These are phyloP conservation scores for Diversispora epigaea DNA, from an alignment of 192 early-diverging fungal genomes.

Conservation along the genomic window DNA sequence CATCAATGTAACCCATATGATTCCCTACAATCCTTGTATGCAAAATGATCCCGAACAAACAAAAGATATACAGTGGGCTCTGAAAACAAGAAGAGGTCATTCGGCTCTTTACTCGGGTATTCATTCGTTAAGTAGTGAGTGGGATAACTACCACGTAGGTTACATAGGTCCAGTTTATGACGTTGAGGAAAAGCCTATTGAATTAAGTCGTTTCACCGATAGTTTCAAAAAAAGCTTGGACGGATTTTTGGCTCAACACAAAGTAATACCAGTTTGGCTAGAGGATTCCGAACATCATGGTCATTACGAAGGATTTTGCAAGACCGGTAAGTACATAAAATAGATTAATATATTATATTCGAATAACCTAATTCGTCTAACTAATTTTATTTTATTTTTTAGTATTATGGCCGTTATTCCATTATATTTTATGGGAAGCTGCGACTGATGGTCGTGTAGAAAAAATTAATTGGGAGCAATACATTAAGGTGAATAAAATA, in stretches of 20 bases:
- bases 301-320: slow-evolving; percentile 99
- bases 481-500: slow-evolving; percentile 74
- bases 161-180: slow-evolving; percentile 67
- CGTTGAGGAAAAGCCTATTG: slow-evolving; percentile 45
- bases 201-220: slow-evolving; percentile 38
- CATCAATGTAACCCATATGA: no score
- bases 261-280: slow-evolving; percentile 78
- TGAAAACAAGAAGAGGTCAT: slow-evolving; percentile 70
- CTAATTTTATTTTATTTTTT: background rate
- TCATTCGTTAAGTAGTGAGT: slow-evolving; percentile 57
- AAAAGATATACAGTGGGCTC: slow-evolving; percentile 39
- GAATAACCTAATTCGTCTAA: no score
- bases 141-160: slow-evolving; percentile 72
- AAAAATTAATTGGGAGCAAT: slow-evolving; percentile 72
- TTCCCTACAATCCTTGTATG: no score
- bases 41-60: no score
- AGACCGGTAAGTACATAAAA: slow-evolving; percentile 60
- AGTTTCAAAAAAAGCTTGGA: slow-evolving; percentile 55
- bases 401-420: slow-evolving; percentile 96
- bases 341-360: background rate
- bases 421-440: slow-evolving; percentile 89
- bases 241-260: slow-evolving; percentile 53
- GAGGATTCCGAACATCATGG: slow-evolving; percentile 65
- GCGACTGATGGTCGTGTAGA: slow-evolving; percentile 67
- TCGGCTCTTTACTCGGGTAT: slow-evolving; percentile 90